These are phyloP conservation scores for Phytophthora europaea DNA, from an alignment of 352 stramenopile species.

Conservation along the genomic window DNA sequence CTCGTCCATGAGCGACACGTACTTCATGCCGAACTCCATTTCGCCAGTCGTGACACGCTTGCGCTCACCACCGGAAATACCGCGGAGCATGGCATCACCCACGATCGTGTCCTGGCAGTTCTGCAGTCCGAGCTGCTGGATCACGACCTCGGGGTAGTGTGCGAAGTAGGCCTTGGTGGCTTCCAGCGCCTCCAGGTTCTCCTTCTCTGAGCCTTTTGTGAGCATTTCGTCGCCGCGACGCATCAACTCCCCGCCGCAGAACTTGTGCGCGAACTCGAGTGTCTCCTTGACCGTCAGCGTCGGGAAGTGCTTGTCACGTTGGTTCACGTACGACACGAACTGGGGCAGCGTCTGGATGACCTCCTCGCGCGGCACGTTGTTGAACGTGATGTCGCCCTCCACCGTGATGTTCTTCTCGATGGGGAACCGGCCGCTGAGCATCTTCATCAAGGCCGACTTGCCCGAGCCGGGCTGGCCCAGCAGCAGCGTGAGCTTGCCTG, in stretches of 20 bases:
- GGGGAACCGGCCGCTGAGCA: constrained; percentile 45
- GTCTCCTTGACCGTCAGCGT: constrained; percentile 60
- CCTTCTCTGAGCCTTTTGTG: constrained; percentile 9
- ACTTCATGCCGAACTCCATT: constrained; percentile 86
- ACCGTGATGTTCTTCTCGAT: constrained; percentile 43
- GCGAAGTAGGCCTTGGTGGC: constrained; percentile 19
- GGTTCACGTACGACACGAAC: constrained; percentile 50
- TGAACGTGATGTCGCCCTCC: constrained; percentile 46
- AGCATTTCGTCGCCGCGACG: constrained; percentile 34
- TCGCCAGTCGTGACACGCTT: constrained; percentile 57
- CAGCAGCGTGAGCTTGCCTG: constrained; percentile 44
- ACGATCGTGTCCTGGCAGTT: too few species aligned
- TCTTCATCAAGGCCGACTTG: constrained; percentile 49
- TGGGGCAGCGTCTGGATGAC: constrained; percentile 46
- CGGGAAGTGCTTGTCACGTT: constrained; percentile 58
- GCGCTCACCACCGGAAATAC: constrained; percentile 33
- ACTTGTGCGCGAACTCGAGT: constrained; percentile 54
- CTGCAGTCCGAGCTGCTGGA: too few species aligned
- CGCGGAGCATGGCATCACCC: too few species aligned
- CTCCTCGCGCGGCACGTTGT: constrained; percentile 35
- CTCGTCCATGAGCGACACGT: constrained; percentile 85
- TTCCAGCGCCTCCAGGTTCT: constrained; percentile 19
- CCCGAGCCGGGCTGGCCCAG: constrained; percentile 38
- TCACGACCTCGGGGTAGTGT: constrained; percentile 5
- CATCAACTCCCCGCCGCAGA: constrained; percentile 35